Conservation (phyloP, 2,329 filamentous ascomycete genomes). For the Aspergillus hiratsukae region DNA sequence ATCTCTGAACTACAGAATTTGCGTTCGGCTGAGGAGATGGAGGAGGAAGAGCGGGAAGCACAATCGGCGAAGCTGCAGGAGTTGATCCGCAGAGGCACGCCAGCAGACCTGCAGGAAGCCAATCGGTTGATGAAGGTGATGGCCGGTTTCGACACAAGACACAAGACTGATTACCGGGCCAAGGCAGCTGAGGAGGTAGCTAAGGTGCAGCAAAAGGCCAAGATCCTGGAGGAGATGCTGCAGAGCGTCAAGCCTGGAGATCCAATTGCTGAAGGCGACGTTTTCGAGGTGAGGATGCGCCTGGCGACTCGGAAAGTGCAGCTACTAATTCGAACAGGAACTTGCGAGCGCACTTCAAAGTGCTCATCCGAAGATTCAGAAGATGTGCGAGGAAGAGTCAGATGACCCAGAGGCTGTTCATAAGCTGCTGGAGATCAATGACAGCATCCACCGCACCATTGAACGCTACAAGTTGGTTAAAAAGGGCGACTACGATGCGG, state of each 20-base stretch:
- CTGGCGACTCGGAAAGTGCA: background rate
- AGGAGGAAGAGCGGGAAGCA: slow-evolving; percentile 88
- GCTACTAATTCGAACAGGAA: slow-evolving; percentile 51
- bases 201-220: slow-evolving; percentile 94
- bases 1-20: slow-evolving; percentile 62
- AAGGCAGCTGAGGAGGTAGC: slow-evolving; percentile 94
- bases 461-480: slow-evolving; percentile 94
- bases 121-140: slow-evolving; percentile 99
- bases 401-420: slow-evolving; percentile 94
- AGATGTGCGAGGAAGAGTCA: slow-evolving; percentile 98
- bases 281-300: slow-evolving; percentile 54
- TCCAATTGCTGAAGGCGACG: slow-evolving; percentile 65
- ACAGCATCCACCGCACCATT: slow-evolving; percentile 95
- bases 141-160: slow-evolving; percentile 92
- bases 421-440: slow-evolving; percentile 94
- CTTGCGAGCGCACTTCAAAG: slow-evolving; percentile 83
- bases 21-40: slow-evolving; percentile 97
- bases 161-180: slow-evolving; percentile 95
- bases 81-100: slow-evolving; percentile 84
- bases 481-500: slow-evolving; percentile 83
- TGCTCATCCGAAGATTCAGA: slow-evolving; percentile 97
- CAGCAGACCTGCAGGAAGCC: slow-evolving; percentile 91
- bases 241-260: slow-evolving; percentile 80
- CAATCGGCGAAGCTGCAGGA: slow-evolving; percentile 98
- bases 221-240: slow-evolving; percentile 85